Evolutionary conservation across 768 basidiomycete species (phyloP).

Genomic region (Lepiota venenata): DNA sequence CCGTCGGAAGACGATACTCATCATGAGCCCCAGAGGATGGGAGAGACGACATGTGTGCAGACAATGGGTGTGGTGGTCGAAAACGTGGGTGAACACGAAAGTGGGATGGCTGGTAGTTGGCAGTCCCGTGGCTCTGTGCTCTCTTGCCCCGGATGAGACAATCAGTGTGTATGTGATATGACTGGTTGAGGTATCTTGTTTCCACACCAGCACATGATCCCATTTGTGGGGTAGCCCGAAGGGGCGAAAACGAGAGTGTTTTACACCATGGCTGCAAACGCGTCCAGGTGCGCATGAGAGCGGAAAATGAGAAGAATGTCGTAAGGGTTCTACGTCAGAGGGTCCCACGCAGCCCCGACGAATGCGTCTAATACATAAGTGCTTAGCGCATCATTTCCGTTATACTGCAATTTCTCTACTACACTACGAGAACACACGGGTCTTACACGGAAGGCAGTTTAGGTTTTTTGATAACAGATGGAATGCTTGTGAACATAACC

Average conservation of each 20-base stretch:
- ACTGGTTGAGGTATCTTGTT: neutral
- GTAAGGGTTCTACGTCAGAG: neutral
- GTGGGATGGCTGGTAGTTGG: slow-evolving; percentile 9
- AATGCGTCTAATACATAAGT: neutral
- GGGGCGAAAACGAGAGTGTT: neutral
- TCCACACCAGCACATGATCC: slow-evolving; percentile 6
- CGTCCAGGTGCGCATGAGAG: slow-evolving; percentile 10
- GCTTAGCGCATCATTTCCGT: neutral
- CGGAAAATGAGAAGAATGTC: neutral
- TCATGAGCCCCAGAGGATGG: slow-evolving; percentile 21
- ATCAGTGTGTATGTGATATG: slow-evolving; percentile 6
- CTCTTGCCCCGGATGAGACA: slow-evolving; percentile 6
- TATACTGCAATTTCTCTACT: neutral
- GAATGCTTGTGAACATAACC: slow-evolving; percentile 33
- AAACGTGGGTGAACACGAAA: neutral
- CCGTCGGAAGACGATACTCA: slow-evolving; percentile 60
- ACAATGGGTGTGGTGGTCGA: neutral
- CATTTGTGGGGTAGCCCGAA: neutral
- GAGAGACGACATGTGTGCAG: slow-evolving; percentile 23
- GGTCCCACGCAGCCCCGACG: slow-evolving; percentile 2
- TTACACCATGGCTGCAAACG: slow-evolving; percentile 10
- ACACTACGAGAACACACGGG: neutral
- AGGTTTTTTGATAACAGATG: slow-evolving; percentile 18
- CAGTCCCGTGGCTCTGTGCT: neutral
- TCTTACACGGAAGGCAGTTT: neutral